Percentiles rank a stretch among this genome's conserved stretches.
phyloP scores from a whole-genome alignment of 495 filamentous ascomycete species.

The Emericellopsis terricola region DNA sequence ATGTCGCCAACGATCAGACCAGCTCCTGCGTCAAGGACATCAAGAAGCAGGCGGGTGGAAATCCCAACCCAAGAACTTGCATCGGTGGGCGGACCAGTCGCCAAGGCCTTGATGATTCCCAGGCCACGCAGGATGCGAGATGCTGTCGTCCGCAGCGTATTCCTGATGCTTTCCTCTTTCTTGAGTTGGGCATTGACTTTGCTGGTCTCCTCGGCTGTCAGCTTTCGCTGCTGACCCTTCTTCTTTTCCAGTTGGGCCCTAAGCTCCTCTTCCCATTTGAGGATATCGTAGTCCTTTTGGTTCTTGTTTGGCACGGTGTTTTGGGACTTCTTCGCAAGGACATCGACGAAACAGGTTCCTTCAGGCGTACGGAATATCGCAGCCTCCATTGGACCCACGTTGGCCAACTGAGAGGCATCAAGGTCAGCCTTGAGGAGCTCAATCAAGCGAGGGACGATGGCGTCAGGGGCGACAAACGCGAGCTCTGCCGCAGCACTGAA shows the following conservation, averaged over 20 bases:
- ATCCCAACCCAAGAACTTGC: constrained; percentile 72
- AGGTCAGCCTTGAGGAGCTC: constrained; percentile 54
- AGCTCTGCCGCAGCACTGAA: constrained; percentile 71
- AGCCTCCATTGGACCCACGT: constrained; percentile 68
- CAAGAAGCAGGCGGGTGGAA: constrained; percentile 50
- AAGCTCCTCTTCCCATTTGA: constrained; percentile 96
- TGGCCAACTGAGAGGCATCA: constrained; percentile 40
- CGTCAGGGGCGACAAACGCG: constrained; percentile 80
- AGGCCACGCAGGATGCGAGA: constrained; percentile 59
- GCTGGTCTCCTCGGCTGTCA: constrained; percentile 68
- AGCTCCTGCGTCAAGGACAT: constrained; percentile 58
- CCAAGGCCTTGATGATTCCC: constrained; percentile 66
- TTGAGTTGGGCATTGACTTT: constrained; percentile 83
- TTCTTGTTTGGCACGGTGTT: constrained; percentile 56
- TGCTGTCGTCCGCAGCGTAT: constrained; percentile 45
- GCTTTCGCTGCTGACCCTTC: constrained; percentile 80
- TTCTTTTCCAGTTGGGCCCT: constrained; percentile 73
- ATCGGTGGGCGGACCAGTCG: constrained; percentile 69
- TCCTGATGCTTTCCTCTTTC: constrained; percentile 67
- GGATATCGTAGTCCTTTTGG: constrained; percentile 76
- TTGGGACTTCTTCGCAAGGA: constrained; percentile 60
- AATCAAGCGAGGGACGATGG: constrained; percentile 58
- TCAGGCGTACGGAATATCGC: constrained; percentile 81
- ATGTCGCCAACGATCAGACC: constrained; percentile 61
- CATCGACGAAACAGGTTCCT: constrained; percentile 75